Evolutionary conservation across 192 early-diverging fungal species (phyloP), one percentile per base, ranked within the genome.

Genomic region (Podila epigama): DNA sequence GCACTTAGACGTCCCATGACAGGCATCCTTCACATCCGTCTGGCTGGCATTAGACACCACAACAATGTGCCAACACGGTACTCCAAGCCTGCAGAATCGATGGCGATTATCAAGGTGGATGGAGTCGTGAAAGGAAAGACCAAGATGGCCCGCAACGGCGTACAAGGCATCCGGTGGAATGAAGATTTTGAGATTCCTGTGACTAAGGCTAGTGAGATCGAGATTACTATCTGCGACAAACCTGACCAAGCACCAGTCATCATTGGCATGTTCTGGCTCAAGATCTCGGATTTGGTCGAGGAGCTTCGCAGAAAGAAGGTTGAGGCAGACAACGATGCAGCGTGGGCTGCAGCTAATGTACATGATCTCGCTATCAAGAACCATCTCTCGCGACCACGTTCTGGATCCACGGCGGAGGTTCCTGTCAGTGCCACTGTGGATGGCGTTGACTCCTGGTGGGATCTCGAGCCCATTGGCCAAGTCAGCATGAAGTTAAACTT

Each of bases 381-480:
- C 48, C 60, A 66, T 16, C 31, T 52, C 1, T 50, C 55, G 13
- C 73, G 73, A 13, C 61, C 37, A 2, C 54, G 53, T 33, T 29
- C 64, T 29, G 31, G 16, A n/a, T 28, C 58, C 10, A 37, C 27
- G 40, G 59, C 36, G 13, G 60, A 67, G 15, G 37, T 51, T 32
- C 51, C 29, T 27, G 35, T 58, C 20, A 41, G 50, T 16, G 48
- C 51, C 50, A 41, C 29, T 41, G 29, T 65, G 2, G 89, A 93
- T 52, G 90, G 91, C 18, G 85, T 89, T 31, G 90, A 94, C 58
- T 83, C 84, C 10, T 93, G 90, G 89, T 86, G 94, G 81, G 95
- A 99, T 56, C 87, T 98, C 59, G 97, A 98, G 64, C 96, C 97
- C 37, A 86, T 88, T 68, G 97, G 97, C 39, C 94, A 97, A 77